Evolutionary conservation across 169 alveolate species (phyloP).

Genomic region (Plasmodium knowlesi): DNA sequence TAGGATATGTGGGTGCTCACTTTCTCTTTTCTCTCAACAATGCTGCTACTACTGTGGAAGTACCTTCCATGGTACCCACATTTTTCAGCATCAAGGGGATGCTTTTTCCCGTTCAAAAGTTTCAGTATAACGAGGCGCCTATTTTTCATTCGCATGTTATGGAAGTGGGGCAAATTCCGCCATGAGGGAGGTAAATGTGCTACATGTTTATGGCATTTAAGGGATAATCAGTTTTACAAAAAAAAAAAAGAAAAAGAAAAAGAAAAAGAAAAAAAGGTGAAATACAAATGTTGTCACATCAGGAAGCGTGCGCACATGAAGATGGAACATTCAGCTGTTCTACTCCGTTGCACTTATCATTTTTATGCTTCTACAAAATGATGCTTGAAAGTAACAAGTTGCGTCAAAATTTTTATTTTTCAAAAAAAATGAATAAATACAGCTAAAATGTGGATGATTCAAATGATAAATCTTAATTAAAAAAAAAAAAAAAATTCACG

Average conservation of each 20-base stretch:
- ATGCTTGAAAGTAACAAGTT: not conserved
- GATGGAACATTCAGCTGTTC: not conserved
- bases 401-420: not conserved
- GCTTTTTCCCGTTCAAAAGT: conserved; percentile 14
- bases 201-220: not conserved
- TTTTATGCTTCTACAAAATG: not conserved
- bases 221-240: not conserved
- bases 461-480: not conserved
- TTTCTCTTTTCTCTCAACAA: conserved; percentile 22
- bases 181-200: not conserved
- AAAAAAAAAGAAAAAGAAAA: not conserved
- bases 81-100: not conserved
- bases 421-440: not conserved
- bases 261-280: not conserved
- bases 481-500: not conserved
- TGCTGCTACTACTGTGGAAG: not conserved
- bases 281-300: not conserved
- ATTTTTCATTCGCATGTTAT: conserved; percentile 12
- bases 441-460: not conserved
- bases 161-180: not conserved
- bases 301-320: not conserved
- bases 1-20: conserved; percentile 16
- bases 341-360: not conserved
- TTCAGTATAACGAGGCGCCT: not conserved
- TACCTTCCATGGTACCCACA: not conserved